phyloP scores from a whole-genome alignment of 805 yeast genomes.

The Trichomonascus vanleenenianus region DNA sequence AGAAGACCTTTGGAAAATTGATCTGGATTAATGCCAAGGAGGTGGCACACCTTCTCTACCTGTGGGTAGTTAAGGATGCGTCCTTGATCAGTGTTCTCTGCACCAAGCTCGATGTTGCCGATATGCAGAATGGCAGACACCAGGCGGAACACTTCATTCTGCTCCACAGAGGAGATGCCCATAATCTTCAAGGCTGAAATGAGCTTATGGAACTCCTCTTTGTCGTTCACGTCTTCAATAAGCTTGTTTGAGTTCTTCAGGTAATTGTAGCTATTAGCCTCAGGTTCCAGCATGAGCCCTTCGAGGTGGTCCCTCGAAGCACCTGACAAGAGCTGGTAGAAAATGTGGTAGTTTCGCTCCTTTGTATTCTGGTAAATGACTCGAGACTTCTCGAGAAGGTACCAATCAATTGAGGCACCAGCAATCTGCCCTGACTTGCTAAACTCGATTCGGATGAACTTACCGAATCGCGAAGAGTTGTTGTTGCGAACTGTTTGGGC shows the following conservation, averaged over 20 bases:
- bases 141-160: constrained; percentile 50
- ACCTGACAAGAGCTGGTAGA: constrained; percentile 79
- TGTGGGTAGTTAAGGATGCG: constrained; percentile 45
- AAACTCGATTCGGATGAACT: constrained; percentile 83
- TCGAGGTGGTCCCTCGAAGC: constrained; percentile 35
- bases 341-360: constrained; percentile 91
- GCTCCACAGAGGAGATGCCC: constrained; percentile 55
- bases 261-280: constrained; percentile 47
- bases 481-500: constrained; percentile 91
- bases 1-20: constrained; percentile 53
- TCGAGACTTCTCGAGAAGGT: constrained; percentile 86
- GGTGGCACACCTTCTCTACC: constrained; percentile 43
- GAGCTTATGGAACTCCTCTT: constrained; percentile 54
- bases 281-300: constrained; percentile 34
- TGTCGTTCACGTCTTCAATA: constrained; percentile 73
- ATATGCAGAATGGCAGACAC: constrained; percentile 74
- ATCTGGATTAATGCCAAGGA: constrained; percentile 57
- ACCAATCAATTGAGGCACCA: constrained; percentile 94
- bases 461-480: constrained; percentile 95
- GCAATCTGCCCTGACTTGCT: constrained; percentile 52
- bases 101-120: constrained; percentile 73
- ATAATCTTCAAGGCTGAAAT: constrained; percentile 61
- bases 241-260: constrained; percentile 45
- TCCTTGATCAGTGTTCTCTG: constrained; percentile 69
- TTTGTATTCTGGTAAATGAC: constrained; percentile 65